Conservation (phyloP, 1,139 yeast genomes). For the Suhomyces coccinellae region DNA sequence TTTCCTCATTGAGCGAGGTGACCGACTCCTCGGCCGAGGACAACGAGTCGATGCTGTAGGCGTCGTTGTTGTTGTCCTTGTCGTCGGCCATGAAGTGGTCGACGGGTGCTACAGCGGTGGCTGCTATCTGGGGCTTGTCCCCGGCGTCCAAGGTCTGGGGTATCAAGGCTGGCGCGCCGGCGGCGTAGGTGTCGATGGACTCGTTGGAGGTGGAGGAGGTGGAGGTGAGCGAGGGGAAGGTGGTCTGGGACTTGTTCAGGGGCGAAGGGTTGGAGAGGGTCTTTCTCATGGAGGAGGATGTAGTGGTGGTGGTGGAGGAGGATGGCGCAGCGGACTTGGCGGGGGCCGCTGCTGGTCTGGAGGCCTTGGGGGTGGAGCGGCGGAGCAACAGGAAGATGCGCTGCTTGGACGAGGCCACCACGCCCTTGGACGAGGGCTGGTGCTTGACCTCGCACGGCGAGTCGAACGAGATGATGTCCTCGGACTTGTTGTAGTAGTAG, state of each 20-base stretch:
- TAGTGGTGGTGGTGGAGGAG: neutral
- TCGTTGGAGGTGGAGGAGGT: constrained; percentile 13
- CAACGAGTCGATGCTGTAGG: constrained; percentile 22
- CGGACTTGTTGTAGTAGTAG: constrained; percentile 36
- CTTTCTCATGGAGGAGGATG: neutral
- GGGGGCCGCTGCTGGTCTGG: neutral
- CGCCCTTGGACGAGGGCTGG: constrained; percentile 1
- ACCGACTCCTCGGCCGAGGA: constrained; percentile 22
- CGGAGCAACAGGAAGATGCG: constrained; percentile 8
- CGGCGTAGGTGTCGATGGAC: constrained; percentile 6
- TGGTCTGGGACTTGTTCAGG: constrained; percentile 9
- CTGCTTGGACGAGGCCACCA: constrained; percentile 4
- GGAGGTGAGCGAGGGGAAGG: constrained; percentile 15
- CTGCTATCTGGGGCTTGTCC: constrained; percentile 6
- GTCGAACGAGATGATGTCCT: constrained; percentile 39
- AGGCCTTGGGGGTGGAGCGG: constrained; percentile 1
- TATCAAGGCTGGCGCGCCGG: constrained; percentile 13
- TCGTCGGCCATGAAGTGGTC: constrained; percentile 3
- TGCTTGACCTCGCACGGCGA: constrained; percentile 42
- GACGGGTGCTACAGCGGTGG: constrained; percentile 20
- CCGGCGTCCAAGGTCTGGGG: constrained; percentile 22
- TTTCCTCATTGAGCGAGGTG: constrained; percentile 14
- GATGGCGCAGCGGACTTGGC: neutral
- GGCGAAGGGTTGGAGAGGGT: constrained; percentile 17
- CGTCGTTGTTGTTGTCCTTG: too few species aligned